Base-by-base conservation (phyloP, 2,329 filamentous ascomycete species). In the Diaporthe sp. region DNA sequence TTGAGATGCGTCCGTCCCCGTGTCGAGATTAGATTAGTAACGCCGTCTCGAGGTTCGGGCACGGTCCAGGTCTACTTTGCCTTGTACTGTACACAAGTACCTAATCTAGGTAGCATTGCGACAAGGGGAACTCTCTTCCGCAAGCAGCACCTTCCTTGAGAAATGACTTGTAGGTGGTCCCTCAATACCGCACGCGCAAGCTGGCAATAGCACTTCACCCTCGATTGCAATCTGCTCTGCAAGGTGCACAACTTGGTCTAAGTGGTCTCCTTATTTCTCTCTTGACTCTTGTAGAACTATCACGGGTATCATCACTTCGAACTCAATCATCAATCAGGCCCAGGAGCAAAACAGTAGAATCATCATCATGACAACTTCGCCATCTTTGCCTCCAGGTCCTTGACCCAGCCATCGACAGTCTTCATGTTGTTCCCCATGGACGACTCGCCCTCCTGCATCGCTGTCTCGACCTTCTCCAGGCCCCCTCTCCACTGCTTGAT, bases 331-430 rank as follows among this genome's bases (percentile, higher is more conserved):
- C 75, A 77, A 61, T 55, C 56, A 75, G 51, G 37, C 68, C 37
- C 47, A 39, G 61, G 70, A 35, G 53, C 66, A 73, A 69, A 73
- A 75, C 22, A 53, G 13, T 22, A 47, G 35, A 75, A 75, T 76
- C 78, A 86, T 74, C 86, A 85, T 74, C 86, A 86, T 81, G 93
- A 82, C 78, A 93, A 82, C 78, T 88, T 88, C 75, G 88, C 88
- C 82, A 98, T 88, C 83, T 94, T 93, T 51, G 87, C 90, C 85
- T 98, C 96, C 71, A 99, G 84, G 73, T 93, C 94, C 82, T 94
- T 94, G 6, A 98, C 94, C 95, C 96, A 98, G 53, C 91, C 91
- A 78, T 96, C 94, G 76, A 98, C 92, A n/a, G 94, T 89, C 79
- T 93, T 92, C 83, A 96, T 92, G 83, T 99, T 99, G 68, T 88